These are phyloP conservation scores for Acacia pycnantha DNA, from an alignment of 331 rosid species.

Conservation along the genomic window DNA sequence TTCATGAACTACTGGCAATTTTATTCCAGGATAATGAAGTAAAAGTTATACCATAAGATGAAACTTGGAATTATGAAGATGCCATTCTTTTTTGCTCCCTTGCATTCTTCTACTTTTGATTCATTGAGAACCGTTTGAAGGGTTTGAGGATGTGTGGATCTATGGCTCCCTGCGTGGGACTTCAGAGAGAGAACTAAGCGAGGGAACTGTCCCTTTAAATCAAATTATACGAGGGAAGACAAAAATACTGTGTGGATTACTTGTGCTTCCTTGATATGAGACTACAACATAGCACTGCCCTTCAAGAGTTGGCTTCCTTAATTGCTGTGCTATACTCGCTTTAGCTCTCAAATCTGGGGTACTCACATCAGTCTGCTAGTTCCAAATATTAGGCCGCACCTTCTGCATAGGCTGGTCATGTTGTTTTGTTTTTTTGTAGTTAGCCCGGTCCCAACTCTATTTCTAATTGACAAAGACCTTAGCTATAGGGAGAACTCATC, in stretches of 20 bases:
- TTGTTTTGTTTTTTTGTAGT: not conserved
- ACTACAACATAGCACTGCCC: not conserved
- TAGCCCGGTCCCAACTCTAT: not conserved
- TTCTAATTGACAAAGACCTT: not conserved
- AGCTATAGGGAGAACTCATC: not conserved
- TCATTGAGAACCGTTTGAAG: not conserved
- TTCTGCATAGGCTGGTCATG: not conserved
- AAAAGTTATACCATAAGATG: not conserved
- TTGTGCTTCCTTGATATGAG: not conserved
- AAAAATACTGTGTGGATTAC: not conserved
- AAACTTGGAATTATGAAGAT: not conserved
- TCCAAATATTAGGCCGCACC: not conserved
- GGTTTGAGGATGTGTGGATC: not conserved
- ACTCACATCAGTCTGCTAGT: not conserved
- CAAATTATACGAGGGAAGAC: not conserved
- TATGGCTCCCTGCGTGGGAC: not conserved
- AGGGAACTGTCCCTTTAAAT: not conserved
- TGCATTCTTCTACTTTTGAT: not conserved
- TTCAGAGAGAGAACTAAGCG: not conserved
- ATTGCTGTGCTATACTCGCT: not conserved
- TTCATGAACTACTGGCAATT: not conserved
- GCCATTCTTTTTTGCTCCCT: not conserved
- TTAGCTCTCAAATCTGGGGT: not conserved
- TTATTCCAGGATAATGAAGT: not conserved
- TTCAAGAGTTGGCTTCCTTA: not conserved